Percentiles rank a stretch among this genome's conserved stretches.
Conservation (phyloP, 2,329 filamentous ascomycete species). For the Talaromyces piceae region DNA sequence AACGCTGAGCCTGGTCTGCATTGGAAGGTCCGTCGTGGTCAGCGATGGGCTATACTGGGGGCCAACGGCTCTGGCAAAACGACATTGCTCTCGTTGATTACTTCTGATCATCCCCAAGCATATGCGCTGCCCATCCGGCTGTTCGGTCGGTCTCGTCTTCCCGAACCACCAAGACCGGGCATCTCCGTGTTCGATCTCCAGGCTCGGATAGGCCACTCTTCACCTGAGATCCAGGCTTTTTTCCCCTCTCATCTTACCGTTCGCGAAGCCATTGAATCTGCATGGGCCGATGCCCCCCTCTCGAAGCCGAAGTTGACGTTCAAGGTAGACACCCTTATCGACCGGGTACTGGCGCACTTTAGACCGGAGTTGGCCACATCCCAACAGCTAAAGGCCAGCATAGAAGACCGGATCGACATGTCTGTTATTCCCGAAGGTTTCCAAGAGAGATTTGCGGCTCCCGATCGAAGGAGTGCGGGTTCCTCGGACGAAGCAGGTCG, state of each 20-base stretch:
- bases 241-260: constrained; percentile 74
- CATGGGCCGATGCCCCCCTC: constrained; percentile 84
- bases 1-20: constrained; percentile 54
- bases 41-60: constrained; percentile 88
- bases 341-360: constrained; percentile 69
- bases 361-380: constrained; percentile 63
- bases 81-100: constrained; percentile 83
- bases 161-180: constrained; percentile 61
- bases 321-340: constrained; percentile 53
- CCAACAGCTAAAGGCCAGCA: not conserved
- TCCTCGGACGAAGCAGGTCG: not conserved
- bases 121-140: constrained; percentile 82
- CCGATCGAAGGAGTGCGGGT: not conserved
- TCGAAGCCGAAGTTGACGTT: constrained; percentile 58
- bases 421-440: constrained; percentile 6
- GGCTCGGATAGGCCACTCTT: constrained; percentile 80
- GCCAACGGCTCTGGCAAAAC: constrained; percentile 95
- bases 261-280: constrained; percentile 69
- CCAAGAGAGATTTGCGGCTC: not conserved
- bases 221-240: constrained; percentile 87
- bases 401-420: constrained; percentile 4
- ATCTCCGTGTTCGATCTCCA: constrained; percentile 93
- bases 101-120: constrained; percentile 90
- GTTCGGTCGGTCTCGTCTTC: constrained; percentile 75
- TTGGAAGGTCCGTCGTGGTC: constrained; percentile 75